These are phyloP conservation scores for Aquanectria penicillioides DNA, from an alignment of 2,329 filamentous ascomycete species.

Conservation along the genomic window DNA sequence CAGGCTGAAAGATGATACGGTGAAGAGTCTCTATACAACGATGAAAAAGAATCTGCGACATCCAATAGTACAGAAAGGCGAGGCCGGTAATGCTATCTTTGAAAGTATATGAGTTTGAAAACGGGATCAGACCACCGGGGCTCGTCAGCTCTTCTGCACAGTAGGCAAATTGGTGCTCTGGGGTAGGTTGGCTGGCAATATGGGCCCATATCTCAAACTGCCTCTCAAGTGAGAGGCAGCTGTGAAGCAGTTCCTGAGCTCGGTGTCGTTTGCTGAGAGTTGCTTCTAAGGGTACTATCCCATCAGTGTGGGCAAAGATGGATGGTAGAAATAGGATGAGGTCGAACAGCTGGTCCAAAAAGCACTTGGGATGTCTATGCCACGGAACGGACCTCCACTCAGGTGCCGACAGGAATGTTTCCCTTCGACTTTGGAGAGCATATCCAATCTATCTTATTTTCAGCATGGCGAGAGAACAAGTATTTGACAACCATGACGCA, in stretches of 20 bases:
- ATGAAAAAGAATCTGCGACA: constrained; percentile 59
- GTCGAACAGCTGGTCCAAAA: constrained; percentile 64
- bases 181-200: constrained; percentile 40
- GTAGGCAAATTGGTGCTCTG: constrained; percentile 47
- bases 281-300: constrained; percentile 50
- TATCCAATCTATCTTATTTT: constrained; percentile 51
- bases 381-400: constrained; percentile 65
- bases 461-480: constrained; percentile 20
- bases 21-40: constrained; percentile 59
- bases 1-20: constrained; percentile 54
- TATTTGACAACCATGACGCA: constrained; percentile 48
- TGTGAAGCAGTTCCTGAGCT: constrained; percentile 59
- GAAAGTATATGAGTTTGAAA: constrained; percentile 58
- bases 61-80: constrained; percentile 65
- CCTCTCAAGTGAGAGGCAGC: constrained; percentile 58
- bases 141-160: constrained; percentile 51
- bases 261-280: constrained; percentile 54
- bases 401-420: constrained; percentile 60
- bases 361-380: constrained; percentile 60
- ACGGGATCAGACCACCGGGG: constrained; percentile 51
- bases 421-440: constrained; percentile 60
- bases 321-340: constrained; percentile 58
- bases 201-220: constrained; percentile 60
- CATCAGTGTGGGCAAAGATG: constrained; percentile 58
- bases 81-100: constrained; percentile 55